Evolutionary conservation across 768 basidiomycete genomes (phyloP).

Genomic region (Tulasnella sp.): DNA sequence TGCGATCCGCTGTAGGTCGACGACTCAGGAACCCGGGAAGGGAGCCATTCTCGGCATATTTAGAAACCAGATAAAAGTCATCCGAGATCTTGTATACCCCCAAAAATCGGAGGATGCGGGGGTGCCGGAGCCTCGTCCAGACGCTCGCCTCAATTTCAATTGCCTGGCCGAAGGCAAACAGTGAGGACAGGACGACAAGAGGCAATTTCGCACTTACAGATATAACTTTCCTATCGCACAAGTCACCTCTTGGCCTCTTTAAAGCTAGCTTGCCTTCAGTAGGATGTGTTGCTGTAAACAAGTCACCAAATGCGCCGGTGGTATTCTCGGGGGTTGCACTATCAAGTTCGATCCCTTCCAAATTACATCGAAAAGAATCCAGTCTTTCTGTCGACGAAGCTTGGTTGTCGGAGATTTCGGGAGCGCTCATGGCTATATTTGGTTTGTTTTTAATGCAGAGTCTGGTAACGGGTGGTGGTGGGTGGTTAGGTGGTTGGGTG

Average conservation of each 20-base stretch:
- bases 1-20: background rate
- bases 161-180: background rate
- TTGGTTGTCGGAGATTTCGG: too few species aligned
- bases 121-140: background rate
- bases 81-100: background rate
- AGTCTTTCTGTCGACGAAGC: background rate
- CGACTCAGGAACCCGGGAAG: background rate
- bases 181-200: background rate
- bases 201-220: background rate
- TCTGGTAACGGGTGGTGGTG: too few species aligned
- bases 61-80: background rate
- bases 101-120: background rate
- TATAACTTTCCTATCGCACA: background rate
- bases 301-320: background rate
- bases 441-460: too few species aligned
- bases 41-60: conserved; percentile 4
- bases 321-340: background rate
- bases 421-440: too few species aligned
- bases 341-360: background rate
- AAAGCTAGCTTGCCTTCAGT: background rate
- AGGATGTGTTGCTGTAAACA: background rate
- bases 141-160: background rate
- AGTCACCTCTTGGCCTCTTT: background rate
- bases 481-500: too few species aligned
- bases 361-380: background rate